These are phyloP conservation scores for Suaeda aralocaspica DNA, from an alignment of 148 eudicot species.

Conservation along the genomic window DNA sequence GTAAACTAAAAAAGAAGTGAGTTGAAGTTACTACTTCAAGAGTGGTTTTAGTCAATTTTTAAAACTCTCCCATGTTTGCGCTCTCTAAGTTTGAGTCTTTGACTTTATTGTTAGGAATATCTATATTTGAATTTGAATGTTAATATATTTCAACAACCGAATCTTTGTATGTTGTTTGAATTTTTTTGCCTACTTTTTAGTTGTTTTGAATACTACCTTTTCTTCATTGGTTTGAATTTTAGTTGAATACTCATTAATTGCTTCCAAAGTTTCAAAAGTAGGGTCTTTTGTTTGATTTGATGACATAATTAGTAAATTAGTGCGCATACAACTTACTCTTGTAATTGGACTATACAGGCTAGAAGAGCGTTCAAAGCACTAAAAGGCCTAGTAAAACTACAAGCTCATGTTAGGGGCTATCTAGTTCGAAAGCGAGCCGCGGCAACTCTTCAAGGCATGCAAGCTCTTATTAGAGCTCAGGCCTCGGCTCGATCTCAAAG, in stretches of 20 bases:
- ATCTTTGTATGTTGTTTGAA: background rate
- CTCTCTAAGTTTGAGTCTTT: slow-evolving; percentile 13
- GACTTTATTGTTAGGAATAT: slow-evolving; percentile 4
- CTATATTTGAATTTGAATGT: slow-evolving; percentile 7
- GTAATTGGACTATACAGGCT: slow-evolving; percentile 42
- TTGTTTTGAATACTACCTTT: background rate
- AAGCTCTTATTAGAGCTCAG: slow-evolving; percentile 82
- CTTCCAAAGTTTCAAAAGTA: too few relatives aligned
- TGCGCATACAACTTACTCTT: background rate
- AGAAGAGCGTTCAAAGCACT: slow-evolving; percentile 79
- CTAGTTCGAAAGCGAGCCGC: slow-evolving; percentile 79
- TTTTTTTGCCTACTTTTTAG: background rate
- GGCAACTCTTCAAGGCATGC: slow-evolving; percentile 84
- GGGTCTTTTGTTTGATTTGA: too few relatives aligned
- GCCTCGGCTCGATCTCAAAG: slow-evolving; percentile 56
- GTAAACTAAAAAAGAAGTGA: slow-evolving; percentile 4
- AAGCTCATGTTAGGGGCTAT: slow-evolving; percentile 84
- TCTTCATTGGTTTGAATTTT: background rate
- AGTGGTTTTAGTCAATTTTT: slow-evolving; percentile 30
- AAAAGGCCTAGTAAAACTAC: slow-evolving; percentile 82
- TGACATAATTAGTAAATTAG: too few relatives aligned
- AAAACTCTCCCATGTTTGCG: slow-evolving; percentile 14
- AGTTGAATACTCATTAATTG: background rate
- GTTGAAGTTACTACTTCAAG: slow-evolving; percentile 23
- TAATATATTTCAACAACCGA: background rate